phyloP scores from a whole-genome alignment of 768 basidiomycete species.

The Lentinula raphanica region DNA sequence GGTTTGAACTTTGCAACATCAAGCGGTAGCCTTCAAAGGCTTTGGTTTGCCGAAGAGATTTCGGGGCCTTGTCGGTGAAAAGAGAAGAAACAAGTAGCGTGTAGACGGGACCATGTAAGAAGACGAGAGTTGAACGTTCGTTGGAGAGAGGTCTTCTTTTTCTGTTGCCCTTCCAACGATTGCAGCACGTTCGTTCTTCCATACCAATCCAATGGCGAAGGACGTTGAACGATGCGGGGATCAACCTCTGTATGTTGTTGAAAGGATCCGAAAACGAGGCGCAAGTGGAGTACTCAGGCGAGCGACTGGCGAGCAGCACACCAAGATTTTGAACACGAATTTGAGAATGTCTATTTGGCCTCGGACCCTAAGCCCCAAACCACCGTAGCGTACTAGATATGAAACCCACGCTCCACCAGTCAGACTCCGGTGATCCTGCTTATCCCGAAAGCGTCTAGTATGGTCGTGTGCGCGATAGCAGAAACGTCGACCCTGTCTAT shows the following conservation, averaged over 20 bases:
- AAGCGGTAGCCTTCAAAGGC: no score
- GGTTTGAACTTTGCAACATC: no score
- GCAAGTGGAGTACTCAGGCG: not conserved
- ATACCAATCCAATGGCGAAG: not conserved
- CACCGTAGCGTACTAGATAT: not conserved
- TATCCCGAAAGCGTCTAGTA: not conserved
- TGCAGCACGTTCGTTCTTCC: not conserved
- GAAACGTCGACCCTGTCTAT: not conserved
- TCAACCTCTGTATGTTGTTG: not conserved
- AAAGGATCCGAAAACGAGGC: not conserved
- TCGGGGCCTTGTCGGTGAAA: not conserved
- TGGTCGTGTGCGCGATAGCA: not conserved
- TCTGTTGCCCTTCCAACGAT: not conserved
- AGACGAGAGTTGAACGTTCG: not conserved
- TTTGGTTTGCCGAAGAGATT: not conserved
- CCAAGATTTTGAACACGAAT: not conserved
- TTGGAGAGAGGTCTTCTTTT: not conserved
- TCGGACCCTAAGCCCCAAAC: not conserved
- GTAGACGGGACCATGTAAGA: not conserved
- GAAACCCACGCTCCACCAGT: not conserved
- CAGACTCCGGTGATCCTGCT: not conserved
- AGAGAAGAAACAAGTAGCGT: not conserved
- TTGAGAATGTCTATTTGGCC: not conserved
- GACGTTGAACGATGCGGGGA: not conserved
- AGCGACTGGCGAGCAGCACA: not conserved